Conservation (phyloP, 257 asterid species). For the Ehretia macrophylla region DNA sequence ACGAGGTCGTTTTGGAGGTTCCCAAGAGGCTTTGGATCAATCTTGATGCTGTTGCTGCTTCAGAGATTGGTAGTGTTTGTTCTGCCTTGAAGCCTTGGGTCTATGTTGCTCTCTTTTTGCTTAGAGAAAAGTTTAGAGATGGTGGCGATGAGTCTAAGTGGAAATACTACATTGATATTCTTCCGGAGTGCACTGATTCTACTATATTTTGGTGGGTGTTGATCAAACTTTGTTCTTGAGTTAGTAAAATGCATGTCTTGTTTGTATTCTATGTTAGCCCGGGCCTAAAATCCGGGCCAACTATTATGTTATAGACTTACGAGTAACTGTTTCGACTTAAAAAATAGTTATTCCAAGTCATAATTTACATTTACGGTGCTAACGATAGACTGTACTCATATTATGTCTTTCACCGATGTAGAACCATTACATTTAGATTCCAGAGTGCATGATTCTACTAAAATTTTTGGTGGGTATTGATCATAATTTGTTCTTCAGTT, state of each 20-base stretch:
- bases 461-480: too few species aligned
- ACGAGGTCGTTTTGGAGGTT: conserved; percentile 85
- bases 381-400: too few species aligned
- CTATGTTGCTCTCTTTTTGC: conserved; percentile 71
- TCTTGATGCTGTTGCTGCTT: conserved; percentile 58
- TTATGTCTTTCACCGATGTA: too few species aligned
- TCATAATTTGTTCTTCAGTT: too few species aligned
- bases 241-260: not conserved
- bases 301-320: too few species aligned
- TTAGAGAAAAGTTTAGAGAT: conserved; percentile 54
- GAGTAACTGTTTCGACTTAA: too few species aligned
- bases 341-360: too few species aligned
- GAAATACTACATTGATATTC: conserved; percentile 63
- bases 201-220: conserved; percentile 90
- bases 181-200: conserved; percentile 71
- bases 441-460: too few species aligned
- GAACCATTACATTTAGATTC: too few species aligned
- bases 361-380: too few species aligned
- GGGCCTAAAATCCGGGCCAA: too few species aligned
- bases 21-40: conserved; percentile 86
- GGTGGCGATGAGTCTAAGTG: conserved; percentile 70
- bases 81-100: conserved; percentile 87
- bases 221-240: conserved; percentile 1
- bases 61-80: conserved; percentile 74
- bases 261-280: too few species aligned